Base-by-base conservation (phyloP, 345 rosid genomes). In the Passiflora organensis region DNA sequence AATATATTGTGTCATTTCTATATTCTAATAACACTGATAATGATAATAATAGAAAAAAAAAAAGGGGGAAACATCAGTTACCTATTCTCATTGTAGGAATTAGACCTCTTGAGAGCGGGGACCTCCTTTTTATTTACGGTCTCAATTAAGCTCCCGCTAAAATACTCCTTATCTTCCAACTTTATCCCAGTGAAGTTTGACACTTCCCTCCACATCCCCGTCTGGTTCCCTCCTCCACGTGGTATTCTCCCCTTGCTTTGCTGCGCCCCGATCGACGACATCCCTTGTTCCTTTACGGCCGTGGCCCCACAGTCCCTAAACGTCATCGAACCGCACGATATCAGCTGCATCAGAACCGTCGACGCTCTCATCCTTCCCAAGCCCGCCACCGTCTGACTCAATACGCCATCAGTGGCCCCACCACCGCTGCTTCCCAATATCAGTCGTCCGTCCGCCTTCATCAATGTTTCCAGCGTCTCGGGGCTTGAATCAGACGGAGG, bases 401-500 rank as follows among this genome's bases (percentile, higher is more conserved):
- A 28, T 6, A 25, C 13, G 51, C 72, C 80, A 6, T 79, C 80
- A 28, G 43, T 66, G 6, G 68, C 64, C 53, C 53, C 53, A 34
- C 36, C 60, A 0, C 43, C 13, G 9, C 15, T 32, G 32, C 53
- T 28, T 55, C 76, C 50, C 24, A 85, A 45, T 38, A 73, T 51
- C 76, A 78, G 59, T 77, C 89, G 95, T 59, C 85, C 83, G 48
- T 84, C 85, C 1, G 84, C 88, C 56, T 84, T 85, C 83, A 91
- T 75, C 76, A 88, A 63, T 15, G 88, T 71, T 59, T 86, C 96
- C 47, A 93, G 62, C 2, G 99, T 93, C 65, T 89, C 95, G 1
- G 96, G 95, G 38, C 99, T 93, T 22, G 99, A 93, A 80, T 93
- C 95, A 3, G 89, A 86, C 75, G 87, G 95, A 6, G 99, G 99